A percentile compares a stretch with the other conserved stretches of the same genome.
Conservation (phyloP, 306 rosid genomes). For the Fragaria iinumae region DNA sequence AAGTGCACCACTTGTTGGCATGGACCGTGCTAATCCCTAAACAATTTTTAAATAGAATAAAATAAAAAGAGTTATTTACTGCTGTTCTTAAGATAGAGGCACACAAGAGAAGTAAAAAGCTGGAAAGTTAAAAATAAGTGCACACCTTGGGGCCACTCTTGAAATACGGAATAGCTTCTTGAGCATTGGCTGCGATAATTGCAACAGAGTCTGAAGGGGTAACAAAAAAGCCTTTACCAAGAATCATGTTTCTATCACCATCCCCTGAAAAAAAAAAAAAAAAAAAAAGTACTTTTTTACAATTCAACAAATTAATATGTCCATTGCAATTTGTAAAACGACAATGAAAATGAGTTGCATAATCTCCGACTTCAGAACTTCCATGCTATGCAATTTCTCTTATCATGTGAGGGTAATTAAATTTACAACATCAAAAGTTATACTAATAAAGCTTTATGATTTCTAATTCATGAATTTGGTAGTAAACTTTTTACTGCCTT, state of each 20-base stretch:
- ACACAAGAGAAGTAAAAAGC: conserved; percentile 1
- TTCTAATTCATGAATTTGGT: background rate
- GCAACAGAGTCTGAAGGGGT: conserved; percentile 99
- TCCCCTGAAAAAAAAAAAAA: conserved; percentile 55
- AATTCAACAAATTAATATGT: conserved; percentile 6
- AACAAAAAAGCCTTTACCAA: conserved; percentile 80
- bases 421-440: background rate
- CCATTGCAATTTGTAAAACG: background rate
- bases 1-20: conserved; percentile 98
- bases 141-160: conserved; percentile 62
- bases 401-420: background rate
- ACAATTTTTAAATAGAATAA: conserved; percentile 22
- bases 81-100: conserved; percentile 4
- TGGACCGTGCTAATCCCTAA: conserved; percentile 94
- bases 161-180: conserved; percentile 86
- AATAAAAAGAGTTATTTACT: background rate
- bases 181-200: conserved; percentile 92
- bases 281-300: background rate
- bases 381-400: background rate
- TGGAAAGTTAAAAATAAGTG: conserved; percentile 13
- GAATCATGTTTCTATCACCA: conserved; percentile 98
- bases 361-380: background rate
- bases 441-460: background rate
- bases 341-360: background rate
- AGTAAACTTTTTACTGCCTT: conserved; percentile 1